Base-by-base conservation (phyloP, 345 rosid genomes). In the Pistacia integerrima region DNA sequence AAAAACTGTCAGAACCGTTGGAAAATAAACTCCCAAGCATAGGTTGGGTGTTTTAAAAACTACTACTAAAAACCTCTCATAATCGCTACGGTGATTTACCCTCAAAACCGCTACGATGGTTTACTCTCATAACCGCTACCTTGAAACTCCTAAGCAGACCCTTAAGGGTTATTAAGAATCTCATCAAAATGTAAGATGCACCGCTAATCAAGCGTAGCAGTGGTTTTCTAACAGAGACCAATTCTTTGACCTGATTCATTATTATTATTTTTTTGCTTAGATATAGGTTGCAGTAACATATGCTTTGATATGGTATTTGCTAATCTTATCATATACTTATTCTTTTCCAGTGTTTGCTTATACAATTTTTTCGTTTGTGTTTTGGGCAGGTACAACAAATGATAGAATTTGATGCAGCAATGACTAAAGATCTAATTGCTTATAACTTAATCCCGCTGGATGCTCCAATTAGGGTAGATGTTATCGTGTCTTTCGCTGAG, bases 341-440 rank as follows among this genome's bases (percentile, higher is more conserved):
- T 28, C 41, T 46, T 38, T 55, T 41, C 28, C 62, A 38, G 12
- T 69, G 17, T 73, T 65, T 70, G 22, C 61, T 75, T 61, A 51
- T 62, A 22, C 49, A 52, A 8, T 33, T 56, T 16, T 61, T 54
- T 65, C 71, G 57, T 66, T 78, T 18, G 59, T n/a, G 10, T 80
- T 81, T 80, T 82, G 2, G 33, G 33, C 96, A 95, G 98, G 86
- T 96, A 77, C 90, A 85, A 76, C 87, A 81, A 76, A 77, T 92
- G 81, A 96, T 96, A 80, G 97, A 96, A 59, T 84, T 93, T 59
- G 99, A 96, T 79, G 97, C 94, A 73, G 88, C 92, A 46, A 92
- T 96, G 99, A 92, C 97, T 2, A 97, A 96, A 75, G 99, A 93
- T 75, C 82, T 93, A 68, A 80, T 93, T 83, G 97, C 97, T 54